These are phyloP conservation scores for Rhizopogon vesiculosus DNA, from an alignment of 768 basidiomycete genomes.

Conservation along the genomic window DNA sequence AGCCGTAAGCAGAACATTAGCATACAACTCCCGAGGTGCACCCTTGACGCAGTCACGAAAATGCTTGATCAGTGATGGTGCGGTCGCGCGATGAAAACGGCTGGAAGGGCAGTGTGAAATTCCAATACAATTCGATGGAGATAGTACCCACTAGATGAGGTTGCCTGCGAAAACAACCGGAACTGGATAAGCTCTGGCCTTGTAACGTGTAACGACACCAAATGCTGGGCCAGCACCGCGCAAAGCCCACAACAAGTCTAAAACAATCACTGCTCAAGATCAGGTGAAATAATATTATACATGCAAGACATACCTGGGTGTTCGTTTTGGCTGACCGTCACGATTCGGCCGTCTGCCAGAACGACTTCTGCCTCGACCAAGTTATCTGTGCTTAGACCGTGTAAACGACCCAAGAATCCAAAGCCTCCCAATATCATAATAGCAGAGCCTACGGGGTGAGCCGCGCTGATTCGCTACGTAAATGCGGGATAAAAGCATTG, in stretches of 20 bases:
- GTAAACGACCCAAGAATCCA: constrained; percentile 78
- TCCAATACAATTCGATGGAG: neutral
- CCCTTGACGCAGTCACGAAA: constrained; percentile 92
- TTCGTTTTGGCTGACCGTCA: constrained; percentile 68
- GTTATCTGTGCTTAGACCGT: constrained; percentile 86
- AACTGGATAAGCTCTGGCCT: constrained; percentile 83
- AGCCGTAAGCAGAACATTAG: constrained; percentile 86
- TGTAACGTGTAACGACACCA: constrained; percentile 86
- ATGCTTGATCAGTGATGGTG: constrained; percentile 84
- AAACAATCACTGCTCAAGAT: constrained; percentile 1
- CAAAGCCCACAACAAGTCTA: constrained; percentile 87
- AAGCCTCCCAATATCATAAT: constrained; percentile 87
- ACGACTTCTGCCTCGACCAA: constrained; percentile 92
- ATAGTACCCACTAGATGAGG: constrained; percentile 71
- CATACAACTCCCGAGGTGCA: constrained; percentile 83
- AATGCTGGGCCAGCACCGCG: constrained; percentile 81
- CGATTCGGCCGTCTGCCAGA: constrained; percentile 82
- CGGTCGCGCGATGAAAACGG: constrained; percentile 83
- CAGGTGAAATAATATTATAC: neutral
- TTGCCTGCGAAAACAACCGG: constrained; percentile 92
- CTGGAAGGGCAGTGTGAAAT: constrained; percentile 32
- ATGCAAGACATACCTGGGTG: constrained; percentile 51
- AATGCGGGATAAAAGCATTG: constrained; percentile 3
- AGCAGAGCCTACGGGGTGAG: constrained; percentile 75
- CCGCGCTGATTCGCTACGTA: constrained; percentile 43